These are phyloP conservation scores for Puccinia sorghi DNA, from an alignment of 1,284 basidiomycete genomes.

Conservation along the genomic window DNA sequence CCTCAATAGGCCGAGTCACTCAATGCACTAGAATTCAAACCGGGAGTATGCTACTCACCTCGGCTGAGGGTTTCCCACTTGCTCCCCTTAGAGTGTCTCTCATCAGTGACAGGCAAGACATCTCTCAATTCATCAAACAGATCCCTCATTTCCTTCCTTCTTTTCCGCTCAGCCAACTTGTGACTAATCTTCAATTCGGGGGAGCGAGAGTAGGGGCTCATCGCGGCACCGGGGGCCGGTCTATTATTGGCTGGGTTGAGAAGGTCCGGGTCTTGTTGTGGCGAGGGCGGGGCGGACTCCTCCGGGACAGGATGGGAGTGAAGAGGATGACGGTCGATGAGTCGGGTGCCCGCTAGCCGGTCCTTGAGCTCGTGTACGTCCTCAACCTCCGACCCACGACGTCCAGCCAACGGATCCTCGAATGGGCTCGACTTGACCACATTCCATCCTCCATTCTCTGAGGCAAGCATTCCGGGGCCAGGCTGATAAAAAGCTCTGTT, in stretches of 20 bases:
- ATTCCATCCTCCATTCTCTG: slow-evolving; percentile 3
- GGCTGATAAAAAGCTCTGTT: not conserved
- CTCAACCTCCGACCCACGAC: slow-evolving; percentile 8
- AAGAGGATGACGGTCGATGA: not conserved
- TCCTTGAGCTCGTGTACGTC: slow-evolving; percentile 21
- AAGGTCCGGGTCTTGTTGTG: not conserved
- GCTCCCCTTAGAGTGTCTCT: slow-evolving; percentile 80
- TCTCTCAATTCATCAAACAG: slow-evolving; percentile 90
- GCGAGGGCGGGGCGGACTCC: not conserved
- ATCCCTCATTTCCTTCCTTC: slow-evolving; percentile 96
- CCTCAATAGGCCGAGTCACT: not conserved
- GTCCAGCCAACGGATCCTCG: not conserved
- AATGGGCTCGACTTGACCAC: not conserved
- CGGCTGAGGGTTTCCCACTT: slow-evolving; percentile 97
- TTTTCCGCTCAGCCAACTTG: slow-evolving; percentile 89
- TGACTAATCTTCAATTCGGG: slow-evolving; percentile 89
- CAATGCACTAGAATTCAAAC: slow-evolving; percentile 51
- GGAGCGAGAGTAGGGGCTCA: slow-evolving; percentile 84
- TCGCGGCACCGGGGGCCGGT: not conserved
- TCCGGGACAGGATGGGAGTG: slow-evolving; percentile 15
- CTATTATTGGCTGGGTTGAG: not conserved
- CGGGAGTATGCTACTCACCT: slow-evolving; percentile 62
- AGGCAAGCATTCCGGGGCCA: not conserved
- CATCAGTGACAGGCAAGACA: slow-evolving; percentile 74
- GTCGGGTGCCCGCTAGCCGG: slow-evolving; percentile 1